A percentile compares a stretch with the other conserved stretches of the same genome.
Conservation (phyloP, 495 filamentous ascomycete species). For the Penicillium paxilli region DNA sequence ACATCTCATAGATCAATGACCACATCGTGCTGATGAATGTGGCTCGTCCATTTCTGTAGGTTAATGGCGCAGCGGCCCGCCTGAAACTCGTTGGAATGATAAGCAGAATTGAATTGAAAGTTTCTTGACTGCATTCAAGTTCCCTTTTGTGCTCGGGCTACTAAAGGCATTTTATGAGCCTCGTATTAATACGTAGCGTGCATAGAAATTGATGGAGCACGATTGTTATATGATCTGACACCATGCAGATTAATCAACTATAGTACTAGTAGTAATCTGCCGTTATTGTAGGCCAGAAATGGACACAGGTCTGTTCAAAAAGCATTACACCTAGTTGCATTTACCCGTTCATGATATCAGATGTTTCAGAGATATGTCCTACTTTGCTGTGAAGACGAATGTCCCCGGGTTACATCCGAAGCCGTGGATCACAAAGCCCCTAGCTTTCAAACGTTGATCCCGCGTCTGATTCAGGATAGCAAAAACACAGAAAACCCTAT, state of each 20-base stretch:
- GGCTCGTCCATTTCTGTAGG: neutral
- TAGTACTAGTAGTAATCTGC: too few relatives aligned
- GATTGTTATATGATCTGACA: neutral
- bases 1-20: constrained; percentile 1
- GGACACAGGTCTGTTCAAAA: neutral
- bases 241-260: neutral
- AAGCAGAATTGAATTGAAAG: neutral
- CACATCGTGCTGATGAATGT: constrained; percentile 9
- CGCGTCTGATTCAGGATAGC: neutral
- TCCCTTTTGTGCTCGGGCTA: neutral
- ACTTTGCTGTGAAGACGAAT: neutral
- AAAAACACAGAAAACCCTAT: neutral
- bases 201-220: neutral
- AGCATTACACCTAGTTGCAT: neutral
- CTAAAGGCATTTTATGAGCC: neutral
- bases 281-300: neutral
- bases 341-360: constrained; percentile 1
- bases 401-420: constrained; percentile 15
- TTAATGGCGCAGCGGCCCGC: neutral
- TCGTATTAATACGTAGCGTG: neutral
- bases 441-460: neutral
- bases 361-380: constrained; percentile 1
- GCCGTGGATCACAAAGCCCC: constrained; percentile 1
- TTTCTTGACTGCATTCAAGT: neutral
- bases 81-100: neutral